Conservation (phyloP, 179 eudicot species). For the Gypsophila paniculata region DNA sequence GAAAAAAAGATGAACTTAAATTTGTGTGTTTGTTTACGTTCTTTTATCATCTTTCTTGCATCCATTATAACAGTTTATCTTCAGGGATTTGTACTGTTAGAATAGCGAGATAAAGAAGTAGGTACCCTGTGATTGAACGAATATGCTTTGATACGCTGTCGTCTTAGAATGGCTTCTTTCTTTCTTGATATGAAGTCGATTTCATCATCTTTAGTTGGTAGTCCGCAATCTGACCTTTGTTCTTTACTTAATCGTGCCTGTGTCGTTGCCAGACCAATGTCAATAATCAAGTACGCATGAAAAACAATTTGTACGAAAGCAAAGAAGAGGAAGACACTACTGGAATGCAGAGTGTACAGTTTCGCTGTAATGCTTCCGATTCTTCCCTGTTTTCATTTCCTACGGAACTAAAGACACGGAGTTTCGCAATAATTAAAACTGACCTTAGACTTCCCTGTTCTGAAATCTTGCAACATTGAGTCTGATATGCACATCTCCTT, state of each 20-base stretch:
- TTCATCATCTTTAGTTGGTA: constrained; percentile 48
- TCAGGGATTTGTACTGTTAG: background rate
- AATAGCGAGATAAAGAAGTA: background rate
- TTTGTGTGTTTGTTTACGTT: too few relatives aligned
- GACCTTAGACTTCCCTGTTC: constrained; percentile 39
- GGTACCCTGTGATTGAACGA: constrained; percentile 50
- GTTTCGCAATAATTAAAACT: background rate
- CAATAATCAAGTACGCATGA: background rate
- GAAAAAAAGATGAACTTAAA: too few relatives aligned
- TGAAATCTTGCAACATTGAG: constrained; percentile 18
- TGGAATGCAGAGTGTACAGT: background rate
- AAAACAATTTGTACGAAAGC: background rate
- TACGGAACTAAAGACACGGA: too few relatives aligned
- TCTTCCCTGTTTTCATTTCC: too few relatives aligned
- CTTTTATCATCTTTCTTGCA: too few relatives aligned
- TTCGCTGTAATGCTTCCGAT: too few relatives aligned
- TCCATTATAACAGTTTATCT: too few relatives aligned
- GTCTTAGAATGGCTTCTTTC: constrained; percentile 44
- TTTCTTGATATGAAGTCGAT: constrained; percentile 38
- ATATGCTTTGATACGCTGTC: constrained; percentile 50
- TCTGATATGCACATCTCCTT: constrained; percentile 20
- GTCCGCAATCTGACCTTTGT: constrained; percentile 54
- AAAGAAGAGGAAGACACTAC: background rate
- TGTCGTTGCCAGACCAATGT: constrained; percentile 18
- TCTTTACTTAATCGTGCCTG: constrained; percentile 44